Evolutionary conservation across 345 rosid species (phyloP), one percentile per base, ranked within the genome.

Genomic region (Aquilaria malaccensis): DNA sequence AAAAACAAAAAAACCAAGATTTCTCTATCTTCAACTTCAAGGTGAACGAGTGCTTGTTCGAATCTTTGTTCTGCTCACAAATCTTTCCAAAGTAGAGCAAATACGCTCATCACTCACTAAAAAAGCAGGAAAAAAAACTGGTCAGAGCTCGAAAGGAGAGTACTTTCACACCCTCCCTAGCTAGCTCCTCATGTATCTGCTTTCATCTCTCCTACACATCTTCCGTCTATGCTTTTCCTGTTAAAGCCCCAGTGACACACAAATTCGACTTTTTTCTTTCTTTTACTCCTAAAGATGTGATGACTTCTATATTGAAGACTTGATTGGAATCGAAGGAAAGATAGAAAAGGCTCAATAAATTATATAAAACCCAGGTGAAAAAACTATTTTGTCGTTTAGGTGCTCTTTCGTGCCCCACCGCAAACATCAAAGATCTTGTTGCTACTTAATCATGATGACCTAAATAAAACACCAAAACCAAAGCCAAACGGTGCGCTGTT

Each of bases 331-430:
- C 43, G 43, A 37, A 37, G 43, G 43, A 37, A 60, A 31, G 47
- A 49, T 55, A 50, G 56, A 76, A 64, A 32, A n/a, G 43, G 43
- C 7, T 9, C 13, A 31, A 50, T 41, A 2, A 1, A 43, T 30
- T 29, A 61, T 58, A 50, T 32, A 32, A 13, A 63, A 58, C 67
- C 41, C 43, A 37, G 7, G 7, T 37, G 43, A 60, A 61, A 65
- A 70, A 30, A 62, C 50, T 50, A 43, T 6, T 76, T 78, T 76
- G 88, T 80, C 85, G 64, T 74, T 55, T 77, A 70, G 79, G 37
- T 80, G 81, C 79, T 33, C 13, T 9, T 32, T 45, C 56, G 46
- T 74, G 64, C 51, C 70, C 77, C 67, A 30, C 59, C 9, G 14
- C 43, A 37, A 37, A 37, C 43, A 37, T 37, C 43, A 37, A 3